These are phyloP conservation scores for Eucalyptus melliodora DNA, from an alignment of 345 rosid genomes.

Conservation along the genomic window DNA sequence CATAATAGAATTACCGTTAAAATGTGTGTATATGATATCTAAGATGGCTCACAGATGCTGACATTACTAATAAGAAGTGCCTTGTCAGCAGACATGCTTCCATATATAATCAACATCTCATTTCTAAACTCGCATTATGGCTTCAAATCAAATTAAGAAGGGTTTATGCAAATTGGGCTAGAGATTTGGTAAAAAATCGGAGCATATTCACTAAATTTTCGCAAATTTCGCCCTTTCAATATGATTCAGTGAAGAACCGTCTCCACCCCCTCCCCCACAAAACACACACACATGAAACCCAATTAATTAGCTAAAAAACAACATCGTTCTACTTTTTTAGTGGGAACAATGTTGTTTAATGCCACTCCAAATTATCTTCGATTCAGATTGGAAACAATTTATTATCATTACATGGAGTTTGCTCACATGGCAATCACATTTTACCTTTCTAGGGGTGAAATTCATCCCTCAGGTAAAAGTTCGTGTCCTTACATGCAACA, in stretches of 20 bases:
- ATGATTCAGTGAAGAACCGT: not conserved
- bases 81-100: not conserved
- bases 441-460: not conserved
- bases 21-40: no score
- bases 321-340: not conserved
- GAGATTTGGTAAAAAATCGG: not conserved
- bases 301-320: not conserved
- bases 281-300: not conserved
- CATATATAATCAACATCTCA: not conserved
- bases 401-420: no score
- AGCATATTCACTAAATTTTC: not conserved
- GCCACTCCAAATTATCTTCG: not conserved
- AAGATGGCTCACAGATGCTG: not conserved
- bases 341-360: not conserved
- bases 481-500: not conserved
- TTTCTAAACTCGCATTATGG: not conserved
- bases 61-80: not conserved
- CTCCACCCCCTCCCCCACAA: fast-evolving
- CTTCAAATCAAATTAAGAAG: not conserved
- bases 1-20: not conserved
- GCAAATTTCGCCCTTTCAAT: not conserved
- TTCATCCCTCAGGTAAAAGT: no score
- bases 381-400: not conserved
- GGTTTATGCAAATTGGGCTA: not conserved
- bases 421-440: not conserved